Evolutionary conservation across 1,139 yeast species (phyloP), one percentile per base, ranked within the genome.

Genomic region (Hemisphaericaspora lyxosophila): DNA sequence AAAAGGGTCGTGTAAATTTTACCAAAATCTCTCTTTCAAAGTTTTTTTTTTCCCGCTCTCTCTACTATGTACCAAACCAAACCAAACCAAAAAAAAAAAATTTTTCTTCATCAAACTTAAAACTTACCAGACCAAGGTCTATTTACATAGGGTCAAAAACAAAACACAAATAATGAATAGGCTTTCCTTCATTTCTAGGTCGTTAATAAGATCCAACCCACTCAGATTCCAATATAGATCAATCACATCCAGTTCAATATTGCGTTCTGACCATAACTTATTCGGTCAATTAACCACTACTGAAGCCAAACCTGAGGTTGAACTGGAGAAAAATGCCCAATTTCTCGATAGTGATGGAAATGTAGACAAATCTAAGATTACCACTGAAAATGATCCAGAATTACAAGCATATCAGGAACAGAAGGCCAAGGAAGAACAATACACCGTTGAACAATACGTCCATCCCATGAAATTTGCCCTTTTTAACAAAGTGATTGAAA

Each of bases 381-480:
- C 55, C 2, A 65, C 67, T 2, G 48, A 60, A 35, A 58, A 62
- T 22, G 77, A 71, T 47, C 45, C 45, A 31, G 57, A 56, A 19
- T 63, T 71, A 46, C 68, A 64, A 45, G 56, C 61, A 35, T 61
- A 54, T 46, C 65, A 68, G 46, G 37, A 50, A 33, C 53, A 64
- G 27, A 58, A 61, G 44, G 67, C 67, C 2, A 35, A 50, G 40
- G 47, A 53, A 20, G 43, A 51, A 30, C 72, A 67, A 42, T 55
- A 59, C 36, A 53, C 50, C 24, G 50, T 57, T 9, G 68, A 60
- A 34, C 66, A 69, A 47, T 70, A 56, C 45, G 55, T 89, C 17
- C 75, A 89, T 9, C 95, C 96, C n/a, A 67, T 88, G 45, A 89
- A 88, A 60, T 73, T 73, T 48, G 66, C 72, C 49, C 67, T 89